Evolutionary conservation across 371 early-diverging fungal species (phyloP), one percentile per base, ranked within the genome.

Genomic region (Mortierella sp.): DNA sequence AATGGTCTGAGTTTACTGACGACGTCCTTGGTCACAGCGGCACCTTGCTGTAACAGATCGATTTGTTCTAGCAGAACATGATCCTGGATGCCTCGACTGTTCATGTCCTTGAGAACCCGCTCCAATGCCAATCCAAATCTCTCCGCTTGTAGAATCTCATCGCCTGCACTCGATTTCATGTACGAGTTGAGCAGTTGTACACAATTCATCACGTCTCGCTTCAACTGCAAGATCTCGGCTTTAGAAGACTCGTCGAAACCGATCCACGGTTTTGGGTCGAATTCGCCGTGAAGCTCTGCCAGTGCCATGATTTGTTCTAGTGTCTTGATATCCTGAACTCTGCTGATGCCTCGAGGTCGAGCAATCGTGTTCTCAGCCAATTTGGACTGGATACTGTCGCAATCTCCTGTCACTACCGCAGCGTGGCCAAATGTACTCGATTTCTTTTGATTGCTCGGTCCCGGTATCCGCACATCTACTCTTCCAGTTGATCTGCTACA

Each of bases 101-200:
- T 43, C 8, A 61, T 43, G 5, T 54, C 54, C 31, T 53, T 43
- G 16, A 61, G 62, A 31, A 30, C 31, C n/a, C 45, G 54, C 21
- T 43, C 42, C 34, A 61, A 38, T 14, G 46, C 39, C 18, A 39
- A 43, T 4, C 54, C 53, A 7, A 52, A 42, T 54, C 43, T 43
- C 43, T 61, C 62, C n/a, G 62, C 53, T n/a, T 61, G 62, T 46
- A 61, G 38, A 26, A 61, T 49, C 50, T 61, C 53, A 26, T 42
- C 23, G 13, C 38, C 62, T 5, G 54, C 45, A 8, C 53, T 61
- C 26, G 62, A 61, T 47, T 54, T 61, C 18, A 61, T 18, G 45
- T 45, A 61, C 26, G 54, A 41, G 46, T 49, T 53, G n/a, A 61
- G 53, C 4, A 61, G 21, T 10, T 61, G 42, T 9, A 53, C 50